Evolutionary conservation across 805 yeast species (phyloP), one percentile per base, ranked within the genome.

Genomic region (Yarrowia deformans): DNA sequence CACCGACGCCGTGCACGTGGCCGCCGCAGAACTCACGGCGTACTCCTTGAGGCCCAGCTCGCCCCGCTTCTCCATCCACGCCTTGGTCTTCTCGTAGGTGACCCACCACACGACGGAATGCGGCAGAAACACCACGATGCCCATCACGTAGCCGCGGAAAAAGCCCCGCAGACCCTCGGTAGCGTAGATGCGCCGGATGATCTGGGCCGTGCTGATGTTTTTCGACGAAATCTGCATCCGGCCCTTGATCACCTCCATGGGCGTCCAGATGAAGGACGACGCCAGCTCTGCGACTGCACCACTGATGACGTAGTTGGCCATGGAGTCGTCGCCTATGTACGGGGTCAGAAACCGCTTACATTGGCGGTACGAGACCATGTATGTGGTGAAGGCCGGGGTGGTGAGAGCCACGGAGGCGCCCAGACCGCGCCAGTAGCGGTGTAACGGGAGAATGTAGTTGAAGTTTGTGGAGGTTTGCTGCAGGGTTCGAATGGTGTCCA

Each of bases 231-330:
- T 75, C 72, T 81, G 84, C 79, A 81, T 75, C 23, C 83, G 76
- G 45, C 83, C 84, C 72, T 81, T 81, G 64, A 81, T 71, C n/a
- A 81, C 82, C 73, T 81, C 84, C 78, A 82, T 81, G 1, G 84
- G 84, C 18, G 84, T 81, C 81, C 82, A 81, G 16, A 81, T 73
- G 46, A 77, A 70, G 18, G 80, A 76, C 45, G 81, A 79, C 7
- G 79, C 75, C 8, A 80, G 35, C 75, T 81, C 83, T 3, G 84
- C 81, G 5, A 76, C 75, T 7, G 81, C 73, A 4, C 83, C 83
- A 67, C 80, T 76, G 37, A 73, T 70, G 8, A 80, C 73, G 70
- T 78, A 81, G 70, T 78, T 81, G 13, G 74, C 10, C 19, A 79
- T 69, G 14, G 79, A 72, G 19, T 76, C 73, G 16, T 74, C 72